Evolutionary conservation across 805 yeast genomes (phyloP), one percentile per base, ranked within the genome.

Genomic region (Suhomyces sp.): DNA sequence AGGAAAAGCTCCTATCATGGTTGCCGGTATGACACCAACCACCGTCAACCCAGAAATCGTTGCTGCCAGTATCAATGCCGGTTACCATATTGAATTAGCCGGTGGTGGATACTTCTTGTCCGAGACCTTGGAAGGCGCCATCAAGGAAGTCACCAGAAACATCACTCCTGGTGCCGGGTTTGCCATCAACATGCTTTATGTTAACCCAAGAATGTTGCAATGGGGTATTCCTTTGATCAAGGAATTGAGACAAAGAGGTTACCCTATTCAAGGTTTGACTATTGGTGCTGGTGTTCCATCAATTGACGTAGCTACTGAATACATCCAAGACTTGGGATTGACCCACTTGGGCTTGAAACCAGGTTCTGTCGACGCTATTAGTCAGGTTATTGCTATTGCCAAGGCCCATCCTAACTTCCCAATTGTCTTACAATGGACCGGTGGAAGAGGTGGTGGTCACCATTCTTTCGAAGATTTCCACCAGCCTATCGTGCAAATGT

Each of bases 361-460:
- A 57, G 99, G 99, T 68, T 90, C 98, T 24, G 81, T 91, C 52
- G 99, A 94, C 62, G 87, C 97, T 44, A 90, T 94, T 66, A 79
- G 85, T 59, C 93, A 88, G 71, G 89, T 85, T 61, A 85, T 94
- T 63, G 76, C 87, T 56, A 94, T 94, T 68, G 99, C 99, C 51
- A 90, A 88, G 68, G 92, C 96, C 48, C 96, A 92, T 76, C 99
- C 99, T 60, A 77, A 72, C 58, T 94, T 94, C 92, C 99, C 99
- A 59, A 90, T 94, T 66, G 93, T 94, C 52, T 77, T 94, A 64
- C 99, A 94, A 80, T 94, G 99, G 99, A 94, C 99, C 55, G 99
- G 98, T 82, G 99, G 99, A 74, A 92, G 99, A 83, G 99, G 97
- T 78, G 99, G 99, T 83, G 99, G 99, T 68, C 99, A 94, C 73